Evolutionary conservation across 768 basidiomycete species (phyloP).

Genomic region (Leucocoprinus birnbaumii): DNA sequence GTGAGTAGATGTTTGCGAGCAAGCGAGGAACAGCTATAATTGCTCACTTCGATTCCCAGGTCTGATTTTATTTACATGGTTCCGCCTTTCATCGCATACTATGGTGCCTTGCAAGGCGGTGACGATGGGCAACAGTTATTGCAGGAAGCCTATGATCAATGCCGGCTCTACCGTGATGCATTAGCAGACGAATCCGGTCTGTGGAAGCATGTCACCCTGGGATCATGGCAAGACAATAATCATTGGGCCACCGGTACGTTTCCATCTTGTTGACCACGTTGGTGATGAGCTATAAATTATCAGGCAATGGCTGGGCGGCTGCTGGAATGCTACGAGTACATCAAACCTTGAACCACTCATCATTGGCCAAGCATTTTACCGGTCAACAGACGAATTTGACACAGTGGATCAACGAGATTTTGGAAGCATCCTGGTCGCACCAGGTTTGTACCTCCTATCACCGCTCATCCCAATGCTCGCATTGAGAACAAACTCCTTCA

Average conservation of each 20-base stretch:
- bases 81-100: constrained; percentile 67
- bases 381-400: constrained; percentile 41
- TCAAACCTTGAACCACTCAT: constrained; percentile 46
- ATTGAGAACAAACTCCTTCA: neutral
- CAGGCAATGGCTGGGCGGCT: constrained; percentile 68
- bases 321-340: constrained; percentile 62
- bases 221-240: constrained; percentile 39
- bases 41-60: constrained; percentile 27
- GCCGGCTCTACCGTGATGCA: constrained; percentile 51
- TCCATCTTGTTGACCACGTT: neutral
- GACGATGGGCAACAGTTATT: constrained; percentile 32
- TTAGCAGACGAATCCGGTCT: constrained; percentile 45
- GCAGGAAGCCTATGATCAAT: constrained; percentile 53
- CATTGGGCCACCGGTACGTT: constrained; percentile 56
- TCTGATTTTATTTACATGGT: constrained; percentile 61
- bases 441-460: constrained; percentile 30
- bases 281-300: neutral
- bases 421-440: constrained; percentile 36
- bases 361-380: constrained; percentile 31
- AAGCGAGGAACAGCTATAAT: too few species aligned
- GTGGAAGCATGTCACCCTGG: constrained; percentile 55
- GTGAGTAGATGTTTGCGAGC: constrained; percentile 21
- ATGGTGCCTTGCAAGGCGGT: constrained; percentile 44
- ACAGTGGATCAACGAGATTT: constrained; percentile 54
- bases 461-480: neutral